Base-by-base conservation (phyloP, 495 filamentous ascomycete genomes). In the Penicillium riverlandense region DNA sequence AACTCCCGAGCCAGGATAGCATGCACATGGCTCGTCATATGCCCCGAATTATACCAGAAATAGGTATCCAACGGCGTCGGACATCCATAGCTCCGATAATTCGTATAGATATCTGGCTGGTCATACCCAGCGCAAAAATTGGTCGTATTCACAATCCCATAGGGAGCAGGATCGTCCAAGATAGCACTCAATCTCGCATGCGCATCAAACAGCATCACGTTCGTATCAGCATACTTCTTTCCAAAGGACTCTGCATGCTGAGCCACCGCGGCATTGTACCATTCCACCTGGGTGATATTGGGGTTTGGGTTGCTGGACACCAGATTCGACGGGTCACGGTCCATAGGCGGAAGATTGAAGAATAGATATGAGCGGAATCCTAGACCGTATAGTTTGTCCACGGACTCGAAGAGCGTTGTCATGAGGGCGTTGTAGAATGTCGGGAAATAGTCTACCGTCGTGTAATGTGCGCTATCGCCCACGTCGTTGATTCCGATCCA, bases 11-110 rank as follows among this genome's bases (percentile, higher is more conserved):
- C 63, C 40, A 75, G 37, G 12, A 68, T 57, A 41, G 59, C 37
- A 62, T 76, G 71, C 7, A 63, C 53, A 49, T 67, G 61, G 27
- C 58, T 68, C 6, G 71, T 76, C 52, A 77, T 59, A 63, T 77
- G 73, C 7, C 71, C 71, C 8, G 61, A 63, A 52, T 76, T 69
- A 44, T 61, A 74, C 71, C 74, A 76, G 45, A 77, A 77, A 53
- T 79, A 79, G 46, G 63, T 51, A 16, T 65, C 49, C 52, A 74
- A 41, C 35, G 70, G 61, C 37, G 59, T 50, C 6, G 58, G 63
- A 58, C 74, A 78, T 28, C 72, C 74, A 57, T 76, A 75, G 36
- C 52, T 49, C 31, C 44, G 44, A 39, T 69, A 69, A 37, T 72
- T 60, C 16, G 52, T 58, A n/a, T 45, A 51, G 38, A 79, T 66